Conservation (phyloP, 139 green algal genomes). For the Monoraphidium neglectum region DNA sequence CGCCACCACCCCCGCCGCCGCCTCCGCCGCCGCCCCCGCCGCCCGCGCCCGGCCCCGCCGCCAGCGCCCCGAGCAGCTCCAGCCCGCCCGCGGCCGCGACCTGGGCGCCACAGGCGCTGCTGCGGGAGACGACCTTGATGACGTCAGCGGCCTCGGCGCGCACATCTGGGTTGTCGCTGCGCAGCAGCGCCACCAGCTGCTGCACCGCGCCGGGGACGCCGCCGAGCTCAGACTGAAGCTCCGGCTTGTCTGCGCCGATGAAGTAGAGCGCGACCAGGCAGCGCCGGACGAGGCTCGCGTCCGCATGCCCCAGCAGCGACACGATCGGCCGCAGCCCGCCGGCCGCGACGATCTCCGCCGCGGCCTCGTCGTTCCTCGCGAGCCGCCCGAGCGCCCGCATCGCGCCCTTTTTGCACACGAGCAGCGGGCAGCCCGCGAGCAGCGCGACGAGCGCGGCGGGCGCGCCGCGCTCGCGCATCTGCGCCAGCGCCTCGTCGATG, state of each 20-base stretch:
- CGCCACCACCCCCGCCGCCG: too few relatives aligned
- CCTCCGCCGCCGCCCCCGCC: too few relatives aligned
- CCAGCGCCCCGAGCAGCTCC: slow-evolving; percentile 27
- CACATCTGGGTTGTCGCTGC: slow-evolving; percentile 33
- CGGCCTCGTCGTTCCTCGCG: slow-evolving; percentile 41
- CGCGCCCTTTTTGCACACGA: slow-evolving; percentile 36
- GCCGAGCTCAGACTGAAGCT: slow-evolving; percentile 46
- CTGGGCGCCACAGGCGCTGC: slow-evolving; percentile 13
- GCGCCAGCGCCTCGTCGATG: slow-evolving; percentile 21
- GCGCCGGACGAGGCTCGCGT: slow-evolving; percentile 43
- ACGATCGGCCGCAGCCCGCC: slow-evolving; percentile 44
- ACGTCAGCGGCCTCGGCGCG: slow-evolving; percentile 57
- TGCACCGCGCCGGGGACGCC: slow-evolving; percentile 32
- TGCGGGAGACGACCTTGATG: slow-evolving; percentile 52
- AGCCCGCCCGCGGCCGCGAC: slow-evolving; percentile 38
- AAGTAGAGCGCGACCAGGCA: slow-evolving; percentile 61
- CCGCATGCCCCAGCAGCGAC: slow-evolving; percentile 33
- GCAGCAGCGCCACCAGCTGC: slow-evolving; percentile 34
- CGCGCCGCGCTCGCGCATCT: slow-evolving; percentile 33
- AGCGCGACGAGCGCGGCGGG: slow-evolving; percentile 49
- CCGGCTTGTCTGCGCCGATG: slow-evolving; percentile 56
- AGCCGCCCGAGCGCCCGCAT: slow-evolving; percentile 48
- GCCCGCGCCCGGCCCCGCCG: too few relatives aligned
- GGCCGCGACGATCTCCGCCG: slow-evolving; percentile 42
- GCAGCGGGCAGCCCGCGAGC: slow-evolving; percentile 23